Evolutionary conservation across 106 monocot species (phyloP).

Genomic region (Dioscorea zingiberensis): DNA sequence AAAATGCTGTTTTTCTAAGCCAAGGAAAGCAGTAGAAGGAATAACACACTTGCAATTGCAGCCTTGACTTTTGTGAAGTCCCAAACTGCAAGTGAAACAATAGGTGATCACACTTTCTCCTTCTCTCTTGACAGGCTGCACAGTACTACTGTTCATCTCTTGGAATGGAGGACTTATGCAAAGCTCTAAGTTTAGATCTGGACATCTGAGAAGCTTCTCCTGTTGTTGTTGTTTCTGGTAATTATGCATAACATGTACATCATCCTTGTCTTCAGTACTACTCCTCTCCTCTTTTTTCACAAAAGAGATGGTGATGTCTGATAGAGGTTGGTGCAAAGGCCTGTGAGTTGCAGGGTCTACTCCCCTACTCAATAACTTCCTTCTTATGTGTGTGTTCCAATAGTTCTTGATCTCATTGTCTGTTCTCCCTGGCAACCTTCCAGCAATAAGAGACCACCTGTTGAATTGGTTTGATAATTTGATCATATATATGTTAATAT

Average conservation of each 20-base stretch:
- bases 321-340: background rate
- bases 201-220: background rate
- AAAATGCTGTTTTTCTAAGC: too few species aligned
- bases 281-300: constrained; percentile 1
- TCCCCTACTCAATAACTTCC: constrained; percentile 48
- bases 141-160: background rate
- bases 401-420: constrained; percentile 74
- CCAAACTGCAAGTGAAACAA: constrained; percentile 35
- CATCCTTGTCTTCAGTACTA: background rate
- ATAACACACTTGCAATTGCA: constrained; percentile 38
- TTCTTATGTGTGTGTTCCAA: constrained; percentile 65
- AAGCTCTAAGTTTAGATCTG: constrained; percentile 38
- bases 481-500: too few species aligned
- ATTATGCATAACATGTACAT: too few species aligned
- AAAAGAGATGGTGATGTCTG: constrained; percentile 1
- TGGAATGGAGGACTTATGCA: constrained; percentile 26
- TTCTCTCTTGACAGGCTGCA: background rate
- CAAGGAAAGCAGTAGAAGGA: background rate
- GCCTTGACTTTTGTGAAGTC: constrained; percentile 17
- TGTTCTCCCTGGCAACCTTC: constrained; percentile 52
- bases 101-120: background rate
- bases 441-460: constrained; percentile 63
- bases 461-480: too few species aligned
- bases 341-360: constrained; percentile 47
- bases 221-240: too few species aligned